These are phyloP conservation scores for Pleurotus ostreatus DNA, from an alignment of 768 basidiomycete genomes.

Conservation along the genomic window DNA sequence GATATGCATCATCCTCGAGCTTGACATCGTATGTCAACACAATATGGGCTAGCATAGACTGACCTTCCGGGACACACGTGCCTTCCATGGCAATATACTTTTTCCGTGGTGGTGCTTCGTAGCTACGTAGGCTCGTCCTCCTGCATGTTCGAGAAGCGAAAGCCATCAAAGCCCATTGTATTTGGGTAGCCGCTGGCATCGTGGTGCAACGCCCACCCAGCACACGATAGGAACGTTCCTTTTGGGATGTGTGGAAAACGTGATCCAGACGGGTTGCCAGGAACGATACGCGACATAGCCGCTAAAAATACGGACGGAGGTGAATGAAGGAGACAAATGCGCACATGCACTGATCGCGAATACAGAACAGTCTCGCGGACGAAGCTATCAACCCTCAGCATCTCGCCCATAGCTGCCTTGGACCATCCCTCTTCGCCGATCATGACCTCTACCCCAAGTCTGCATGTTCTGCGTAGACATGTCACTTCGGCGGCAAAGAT, in stretches of 20 bases:
- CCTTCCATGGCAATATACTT: too few relatives aligned
- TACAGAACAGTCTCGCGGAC: conserved; percentile 36
- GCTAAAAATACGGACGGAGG: too few relatives aligned
- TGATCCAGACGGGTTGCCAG: conserved; percentile 17
- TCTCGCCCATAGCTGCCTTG: conserved; percentile 33
- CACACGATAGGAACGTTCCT: conserved; percentile 20
- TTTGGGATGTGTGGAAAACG: conserved; percentile 19
- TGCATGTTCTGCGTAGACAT: too few relatives aligned
- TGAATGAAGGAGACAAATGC: background rate
- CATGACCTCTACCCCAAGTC: conserved; percentile 23
- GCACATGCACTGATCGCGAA: conserved; percentile 20
- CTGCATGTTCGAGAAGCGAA: conserved; percentile 17
- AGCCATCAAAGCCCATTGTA: conserved; percentile 10
- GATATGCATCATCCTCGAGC: conserved; percentile 13
- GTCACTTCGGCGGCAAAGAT: too few relatives aligned
- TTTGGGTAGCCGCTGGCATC: background rate
- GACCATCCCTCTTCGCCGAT: conserved; percentile 33
- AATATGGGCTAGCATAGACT: conserved; percentile 19
- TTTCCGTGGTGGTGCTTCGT: too few relatives aligned
- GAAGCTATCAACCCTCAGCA: conserved; percentile 43
- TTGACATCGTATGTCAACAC: conserved; percentile 22
- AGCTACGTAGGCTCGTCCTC: conserved; percentile 1
- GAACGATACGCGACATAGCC: conserved; percentile 21
- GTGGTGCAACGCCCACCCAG: conserved; percentile 4
- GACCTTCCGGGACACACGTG: too few relatives aligned